These are phyloP conservation scores for Quillaja saponaria DNA, from an alignment of 306 rosid species.

Conservation along the genomic window DNA sequence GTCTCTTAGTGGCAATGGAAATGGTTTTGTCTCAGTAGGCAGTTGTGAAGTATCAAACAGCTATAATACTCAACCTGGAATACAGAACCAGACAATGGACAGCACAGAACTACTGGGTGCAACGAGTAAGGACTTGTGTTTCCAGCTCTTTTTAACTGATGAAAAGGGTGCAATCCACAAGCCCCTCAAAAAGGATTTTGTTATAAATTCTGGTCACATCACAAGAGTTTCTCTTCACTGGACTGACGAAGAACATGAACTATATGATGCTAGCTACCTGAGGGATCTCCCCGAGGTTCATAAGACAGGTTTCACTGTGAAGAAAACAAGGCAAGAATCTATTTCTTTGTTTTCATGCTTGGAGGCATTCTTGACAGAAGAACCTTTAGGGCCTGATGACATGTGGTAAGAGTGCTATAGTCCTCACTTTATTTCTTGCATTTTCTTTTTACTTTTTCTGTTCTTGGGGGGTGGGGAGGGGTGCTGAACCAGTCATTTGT, in stretches of 20 bases:
- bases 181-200: conserved; percentile 59
- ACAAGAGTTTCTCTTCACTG: conserved; percentile 73
- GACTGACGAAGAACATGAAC: conserved; percentile 66
- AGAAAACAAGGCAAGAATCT: conserved; percentile 91
- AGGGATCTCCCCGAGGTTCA: conserved; percentile 93
- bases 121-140: conserved; percentile 54
- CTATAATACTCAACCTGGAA: conserved; percentile 37
- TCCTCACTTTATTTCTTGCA: not conserved
- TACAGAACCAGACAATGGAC: conserved; percentile 34
- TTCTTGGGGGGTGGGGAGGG: not conserved
- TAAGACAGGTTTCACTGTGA: conserved; percentile 69
- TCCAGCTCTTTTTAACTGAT: conserved; percentile 62
- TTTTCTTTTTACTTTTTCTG: conserved; percentile 29
- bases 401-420: conserved; percentile 73
- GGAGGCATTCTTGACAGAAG: conserved; percentile 96
- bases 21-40: conserved; percentile 60
- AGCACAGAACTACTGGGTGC: conserved; percentile 49
- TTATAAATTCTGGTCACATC: conserved; percentile 46
- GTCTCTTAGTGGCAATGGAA: conserved; percentile 64
- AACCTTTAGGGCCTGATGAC: conserved; percentile 97
- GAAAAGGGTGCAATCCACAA: conserved; percentile 54
- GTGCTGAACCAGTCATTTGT: not conserved
- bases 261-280: conserved; percentile 76
- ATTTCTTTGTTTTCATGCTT: conserved; percentile 93
- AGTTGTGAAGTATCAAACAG: conserved; percentile 51